Conservation (phyloP, 164 flowering plant species). For the Sextonia rubra region DNA sequence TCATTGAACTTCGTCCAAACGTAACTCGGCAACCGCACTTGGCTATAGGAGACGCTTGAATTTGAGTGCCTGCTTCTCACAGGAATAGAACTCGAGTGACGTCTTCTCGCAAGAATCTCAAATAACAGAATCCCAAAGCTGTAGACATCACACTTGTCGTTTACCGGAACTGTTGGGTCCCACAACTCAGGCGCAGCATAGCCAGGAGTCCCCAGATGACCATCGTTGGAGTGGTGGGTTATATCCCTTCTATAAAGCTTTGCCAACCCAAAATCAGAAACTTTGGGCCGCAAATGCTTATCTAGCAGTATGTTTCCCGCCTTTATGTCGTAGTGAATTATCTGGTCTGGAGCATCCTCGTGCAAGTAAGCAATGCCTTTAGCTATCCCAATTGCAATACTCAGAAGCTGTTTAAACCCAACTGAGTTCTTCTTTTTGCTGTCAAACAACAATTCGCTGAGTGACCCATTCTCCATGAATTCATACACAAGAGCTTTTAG, state of each 20-base stretch:
- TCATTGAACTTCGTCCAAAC: slow-evolving; percentile 5
- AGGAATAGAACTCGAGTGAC: neutral
- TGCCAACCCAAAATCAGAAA: slow-evolving; percentile 36
- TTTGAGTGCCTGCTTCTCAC: neutral
- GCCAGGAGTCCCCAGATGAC: slow-evolving; percentile 2
- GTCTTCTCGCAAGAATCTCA: slow-evolving; percentile 1
- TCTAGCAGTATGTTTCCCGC: slow-evolving; percentile 30
- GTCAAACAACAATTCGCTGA: slow-evolving; percentile 21
- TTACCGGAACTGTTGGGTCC: neutral
- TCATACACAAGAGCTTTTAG: slow-evolving; percentile 31
- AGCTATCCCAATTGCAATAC: slow-evolving; percentile 29
- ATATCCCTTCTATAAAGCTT: neutral
- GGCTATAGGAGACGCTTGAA: neutral
- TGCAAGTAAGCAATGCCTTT: slow-evolving; percentile 35
- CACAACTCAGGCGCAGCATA: slow-evolving; percentile 10
- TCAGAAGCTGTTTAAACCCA: slow-evolving; percentile 13
- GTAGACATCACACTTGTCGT: slow-evolving; percentile 10
- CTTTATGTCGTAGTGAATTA: slow-evolving; percentile 37
- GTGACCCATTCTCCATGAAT: slow-evolving; percentile 34
- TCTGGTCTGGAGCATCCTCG: slow-evolving; percentile 26
- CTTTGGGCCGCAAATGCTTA: slow-evolving; percentile 23
- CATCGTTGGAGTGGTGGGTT: neutral
- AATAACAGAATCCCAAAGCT: slow-evolving; percentile 10
- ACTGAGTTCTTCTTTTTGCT: neutral
- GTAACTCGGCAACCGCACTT: neutral